phyloP scores from a whole-genome alignment of 78 protist species.

The Dictyostelium purpureum region DNA sequence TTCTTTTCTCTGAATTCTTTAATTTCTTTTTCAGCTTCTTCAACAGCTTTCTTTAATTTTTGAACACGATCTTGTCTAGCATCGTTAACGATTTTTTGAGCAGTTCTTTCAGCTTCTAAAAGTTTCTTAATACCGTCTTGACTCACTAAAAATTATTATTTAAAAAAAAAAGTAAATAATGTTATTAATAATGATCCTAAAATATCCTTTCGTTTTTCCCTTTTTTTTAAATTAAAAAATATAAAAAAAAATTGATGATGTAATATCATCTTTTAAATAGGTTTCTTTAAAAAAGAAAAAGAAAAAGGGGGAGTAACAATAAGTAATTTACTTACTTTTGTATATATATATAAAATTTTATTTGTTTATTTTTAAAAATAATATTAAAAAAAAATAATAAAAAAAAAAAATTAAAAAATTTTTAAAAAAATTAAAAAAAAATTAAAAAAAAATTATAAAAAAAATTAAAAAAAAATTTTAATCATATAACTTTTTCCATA shows the following conservation, averaged over 20 bases:
- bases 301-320: no score
- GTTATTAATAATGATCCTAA: not conserved
- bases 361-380: no score
- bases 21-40: slow-evolving; percentile 70
- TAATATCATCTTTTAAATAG: not conserved
- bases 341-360: no score
- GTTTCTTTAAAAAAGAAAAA: not conserved
- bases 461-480: no score
- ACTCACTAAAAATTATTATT: not conserved
- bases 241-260: not conserved
- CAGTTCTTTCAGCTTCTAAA: slow-evolving; percentile 58
- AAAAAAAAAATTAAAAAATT: no score
- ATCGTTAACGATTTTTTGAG: slow-evolving; percentile 51
- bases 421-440: no score
- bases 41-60: slow-evolving; percentile 66
- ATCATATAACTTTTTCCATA: no score
- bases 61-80: slow-evolving; percentile 65
- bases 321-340: no score
- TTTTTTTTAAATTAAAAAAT: not conserved
- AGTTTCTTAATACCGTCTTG: slow-evolving; percentile 69
- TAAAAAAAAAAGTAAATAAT: not conserved
- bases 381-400: no score
- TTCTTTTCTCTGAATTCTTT: slow-evolving; percentile 51
- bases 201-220: not conserved
- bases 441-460: no score